These are phyloP conservation scores for Apiospora saccharicola DNA, from an alignment of 2,329 filamentous ascomycete species.

Conservation along the genomic window DNA sequence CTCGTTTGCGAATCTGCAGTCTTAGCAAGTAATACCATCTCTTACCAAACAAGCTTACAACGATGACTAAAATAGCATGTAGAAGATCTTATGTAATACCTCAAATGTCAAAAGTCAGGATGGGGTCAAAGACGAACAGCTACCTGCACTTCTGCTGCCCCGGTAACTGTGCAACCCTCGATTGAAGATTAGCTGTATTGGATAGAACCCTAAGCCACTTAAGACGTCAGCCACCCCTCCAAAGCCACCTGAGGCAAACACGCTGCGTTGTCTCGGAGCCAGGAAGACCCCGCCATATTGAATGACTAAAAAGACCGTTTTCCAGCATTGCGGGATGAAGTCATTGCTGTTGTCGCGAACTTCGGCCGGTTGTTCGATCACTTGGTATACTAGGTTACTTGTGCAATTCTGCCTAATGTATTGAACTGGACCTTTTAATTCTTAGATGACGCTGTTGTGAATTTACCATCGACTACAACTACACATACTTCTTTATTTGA, in stretches of 20 bases:
- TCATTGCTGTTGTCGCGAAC: slow-evolving; percentile 31
- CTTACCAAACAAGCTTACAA: not conserved
- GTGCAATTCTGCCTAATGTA: not conserved
- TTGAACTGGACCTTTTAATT: not conserved
- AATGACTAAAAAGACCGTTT: not conserved
- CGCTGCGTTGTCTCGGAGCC: not conserved
- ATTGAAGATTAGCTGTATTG: not conserved
- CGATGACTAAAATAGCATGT: not conserved
- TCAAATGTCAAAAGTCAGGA: not conserved
- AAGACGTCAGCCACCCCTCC: not conserved
- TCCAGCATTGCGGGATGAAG: slow-evolving; percentile 33
- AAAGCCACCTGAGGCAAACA: not conserved
- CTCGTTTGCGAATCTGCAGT: not conserved
- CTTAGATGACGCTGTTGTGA: not conserved
- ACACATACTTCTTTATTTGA: not conserved
- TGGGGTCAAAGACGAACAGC: not conserved
- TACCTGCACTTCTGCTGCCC: not conserved
- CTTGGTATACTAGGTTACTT: not conserved
- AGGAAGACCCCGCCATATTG: slow-evolving; percentile 9
- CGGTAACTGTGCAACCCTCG: not conserved
- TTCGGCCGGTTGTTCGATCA: not conserved
- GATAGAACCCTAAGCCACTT: not conserved
- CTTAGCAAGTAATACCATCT: not conserved
- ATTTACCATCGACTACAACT: not conserved
- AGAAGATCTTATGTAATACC: not conserved